Evolutionary conservation across 352 stramenopile species (phyloP), one percentile per base, ranked within the genome.

Genomic region (Pythium rishiriense): DNA sequence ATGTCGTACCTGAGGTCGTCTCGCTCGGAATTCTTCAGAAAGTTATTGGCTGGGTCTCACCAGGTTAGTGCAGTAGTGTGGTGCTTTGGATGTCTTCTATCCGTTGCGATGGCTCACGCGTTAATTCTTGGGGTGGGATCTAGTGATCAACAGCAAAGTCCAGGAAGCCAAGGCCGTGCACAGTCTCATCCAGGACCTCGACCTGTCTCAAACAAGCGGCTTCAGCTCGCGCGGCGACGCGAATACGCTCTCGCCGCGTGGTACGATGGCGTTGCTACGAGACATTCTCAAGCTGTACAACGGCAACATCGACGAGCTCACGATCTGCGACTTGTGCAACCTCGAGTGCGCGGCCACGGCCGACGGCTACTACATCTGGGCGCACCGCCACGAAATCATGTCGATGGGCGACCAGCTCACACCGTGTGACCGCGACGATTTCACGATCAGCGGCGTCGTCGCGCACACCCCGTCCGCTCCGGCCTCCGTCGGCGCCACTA

Each of bases 351-450:
- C 64, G 0, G 57, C 52, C 33, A 70, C 64, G 1, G 8, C 24
- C 19, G 57, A 66, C 21, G 65, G 65, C 15, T 31, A 60, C 24
- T 72, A 64, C 19, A 61, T 72, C 19, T 72, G 65, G 65, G 65
- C 65, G 2, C 35, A 54, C n/a, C 65, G 65, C 15, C 46, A 64
- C 11, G 65, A 72, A 37, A 72, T 72, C 26, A 58, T 66, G 57
- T 29, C 57, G 21, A 51, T 70, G 57, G 64, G 57, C 15, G 58
- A 65, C 46, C 24, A 58, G 56, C 64, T 70, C 31, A 66, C 57
- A 12, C 64, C 64, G 25, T 70, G 64, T 31, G 64, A 70, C 50
- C 55, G 47, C n/a, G 62, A 68, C 48, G 62, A 68, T 17, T 63
- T 63, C 21, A 57, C 22, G 15, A 12, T 68, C 25, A 63, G 22